phyloP scores from a whole-genome alignment of 768 basidiomycete genomes.

The Hygrocybe punicea region DNA sequence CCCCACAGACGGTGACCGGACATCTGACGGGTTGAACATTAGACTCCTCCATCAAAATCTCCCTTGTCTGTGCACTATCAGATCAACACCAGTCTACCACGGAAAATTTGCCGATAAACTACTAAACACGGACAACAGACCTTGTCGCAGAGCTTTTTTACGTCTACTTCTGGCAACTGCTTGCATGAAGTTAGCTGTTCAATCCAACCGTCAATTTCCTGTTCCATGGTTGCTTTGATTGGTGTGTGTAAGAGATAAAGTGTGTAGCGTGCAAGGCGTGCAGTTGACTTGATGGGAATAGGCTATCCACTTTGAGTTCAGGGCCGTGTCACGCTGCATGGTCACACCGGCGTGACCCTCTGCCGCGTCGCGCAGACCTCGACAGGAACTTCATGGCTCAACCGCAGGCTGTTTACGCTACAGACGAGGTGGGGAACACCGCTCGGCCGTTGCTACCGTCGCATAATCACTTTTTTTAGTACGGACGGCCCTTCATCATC shows the following conservation, averaged over 20 bases:
- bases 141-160: constrained; percentile 99
- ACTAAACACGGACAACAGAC: constrained; percentile 43
- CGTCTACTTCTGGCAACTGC: constrained; percentile 90
- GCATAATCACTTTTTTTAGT: constrained; percentile 44
- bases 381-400: constrained; percentile 34
- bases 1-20: constrained; percentile 98
- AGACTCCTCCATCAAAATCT: constrained; percentile 98
- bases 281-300: constrained; percentile 30
- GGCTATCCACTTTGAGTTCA: constrained; percentile 28
- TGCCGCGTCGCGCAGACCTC: constrained; percentile 34
- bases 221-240: constrained; percentile 45
- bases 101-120: neutral
- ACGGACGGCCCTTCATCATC: constrained; percentile 97
- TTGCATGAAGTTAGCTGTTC: constrained; percentile 96
- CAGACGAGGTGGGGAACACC: constrained; percentile 63
- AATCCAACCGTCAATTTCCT: constrained; percentile 96
- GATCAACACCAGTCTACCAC: constrained; percentile 15
- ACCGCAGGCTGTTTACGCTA: constrained; percentile 74
- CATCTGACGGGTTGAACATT: constrained; percentile 98
- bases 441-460: constrained; percentile 3
- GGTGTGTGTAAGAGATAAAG: constrained; percentile 25
- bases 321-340: constrained; percentile 1
- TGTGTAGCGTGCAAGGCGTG: constrained; percentile 34
- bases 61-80: constrained; percentile 69
- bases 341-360: constrained; percentile 5